Base-by-base conservation (phyloP, 176 grass and related monocot species). In the Ananas comosus region DNA sequence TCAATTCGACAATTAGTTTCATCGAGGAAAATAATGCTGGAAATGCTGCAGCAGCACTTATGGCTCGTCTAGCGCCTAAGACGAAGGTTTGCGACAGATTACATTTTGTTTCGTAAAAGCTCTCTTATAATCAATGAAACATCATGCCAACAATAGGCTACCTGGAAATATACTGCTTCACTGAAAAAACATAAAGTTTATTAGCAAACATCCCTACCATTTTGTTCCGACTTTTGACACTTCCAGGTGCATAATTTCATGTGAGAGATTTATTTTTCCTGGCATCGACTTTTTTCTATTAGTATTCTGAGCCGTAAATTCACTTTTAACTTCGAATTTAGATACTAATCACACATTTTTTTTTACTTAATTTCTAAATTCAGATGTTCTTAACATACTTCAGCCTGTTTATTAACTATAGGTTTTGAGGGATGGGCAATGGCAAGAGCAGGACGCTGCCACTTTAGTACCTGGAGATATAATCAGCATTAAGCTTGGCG, bases 1-100 rank as follows among this genome's bases (percentile, higher is more conserved):
- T 90, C 64, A 95, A 95, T 79, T 95, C 91, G 50, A 87, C 84
- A 2, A 95, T 95, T 68, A 90, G 86, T 79, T 95, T 95, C 74
- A 52, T 90, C 12, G 87, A 95, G 72, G 91, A 95, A 80, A 95
- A 90, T 4, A 95, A 90, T 78, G 91, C 91, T 17, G 86, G 86
- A 51, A 78, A 82, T 67, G 91, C 91, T 13, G 91, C 86, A 52
- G 77, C 86, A 3, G 66, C 83, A n/a, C 83, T 90, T 56, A 90
- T 95, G 91, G 83, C 86, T 52, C 79, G 47, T 23, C 82, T 95
- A 19, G 91, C 91, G 12, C 83, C 51, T 1, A 87, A 75, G 77
- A 80, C 86, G 70, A 91, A 83, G 78, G 88, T 91, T 58, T 17
- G 66, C 12, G 50, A 50, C 49, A 66, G 28, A 12, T 25, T 66